Base-by-base conservation (phyloP, 1,139 yeast species). In the Arxiozyma heterogenica region DNA sequence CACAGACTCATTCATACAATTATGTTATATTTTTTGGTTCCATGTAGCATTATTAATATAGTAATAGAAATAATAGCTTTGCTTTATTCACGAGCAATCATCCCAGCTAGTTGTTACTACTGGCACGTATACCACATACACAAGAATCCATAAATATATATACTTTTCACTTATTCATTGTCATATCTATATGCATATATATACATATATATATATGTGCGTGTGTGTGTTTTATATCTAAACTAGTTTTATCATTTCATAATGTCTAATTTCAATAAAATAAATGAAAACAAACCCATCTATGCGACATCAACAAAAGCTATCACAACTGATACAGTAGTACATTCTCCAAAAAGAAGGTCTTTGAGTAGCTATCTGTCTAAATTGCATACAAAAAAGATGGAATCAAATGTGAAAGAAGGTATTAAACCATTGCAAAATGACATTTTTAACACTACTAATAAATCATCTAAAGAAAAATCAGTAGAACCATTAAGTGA, bases 321-420 rank as follows among this genome's bases (percentile, higher is more conserved):
- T 41, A 25, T 15, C 18, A 8, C 30, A 27, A 11, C 23, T 18
- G 25, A 39, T 9, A 41, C n/a, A 23, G 20, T 18, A 8, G 11
- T n/a, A 9, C 43, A 41, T 42, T 38, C 57, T 23, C 61, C 63
- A 18, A 66, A 66, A 58, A 64, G 58, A 52, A 59, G 71, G 51
- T 67, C 71, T 1, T 57, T 70, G 49, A 65, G 73, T 46, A 69
- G 67, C 47, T 70, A 70, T 52, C 55, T 70, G 27, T 67, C 71
- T n/a, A 68, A 67, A 53, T 66, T 68, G 1, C 60, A 53, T 20
- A 57, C 63, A 23, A 59, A 71, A 55, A 63, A 66, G 48, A 66
- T 61, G 49, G 71, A 70, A 58, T 57, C 59, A 54, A 66, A 59
- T 51, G 64, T 55, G 56, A 55, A 59, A 22, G 43, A 44, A 5